Percentiles rank a stretch among this genome's conserved stretches.
Evolutionary conservation across 345 rosid species (phyloP).

Genomic region (Sonneratia alba): DNA sequence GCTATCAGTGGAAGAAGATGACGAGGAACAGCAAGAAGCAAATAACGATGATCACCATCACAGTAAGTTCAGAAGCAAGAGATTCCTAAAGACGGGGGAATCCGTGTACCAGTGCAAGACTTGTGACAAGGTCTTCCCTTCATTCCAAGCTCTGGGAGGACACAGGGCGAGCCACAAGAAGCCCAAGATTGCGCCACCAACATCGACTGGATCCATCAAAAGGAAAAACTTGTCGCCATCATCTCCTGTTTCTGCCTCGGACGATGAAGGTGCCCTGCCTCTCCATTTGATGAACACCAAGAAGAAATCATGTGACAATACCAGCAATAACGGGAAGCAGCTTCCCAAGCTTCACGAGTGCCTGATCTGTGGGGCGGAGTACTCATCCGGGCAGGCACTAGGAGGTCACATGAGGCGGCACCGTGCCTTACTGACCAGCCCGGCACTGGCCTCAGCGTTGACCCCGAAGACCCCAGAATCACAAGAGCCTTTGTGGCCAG

Average conservation of each 20-base stretch:
- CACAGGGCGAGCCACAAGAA: constrained; percentile 97
- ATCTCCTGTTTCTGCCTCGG: constrained; percentile 13
- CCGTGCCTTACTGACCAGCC: constrained; percentile 26
- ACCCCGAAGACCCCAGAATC: constrained; percentile 34
- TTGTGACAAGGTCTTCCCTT: constrained; percentile 76
- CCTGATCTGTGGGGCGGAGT: constrained; percentile 77
- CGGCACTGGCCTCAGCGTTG: constrained; percentile 25
- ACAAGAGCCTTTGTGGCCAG: constrained; percentile 20
- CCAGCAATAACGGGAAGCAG: constrained; percentile 12
- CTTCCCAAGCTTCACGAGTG: constrained; percentile 69
- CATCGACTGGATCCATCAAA: constrained; percentile 11
- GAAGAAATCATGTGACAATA: constrained; percentile 14
- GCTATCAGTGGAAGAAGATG: background rate
- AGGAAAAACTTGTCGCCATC: constrained; percentile 14
- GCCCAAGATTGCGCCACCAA: constrained; percentile 30
- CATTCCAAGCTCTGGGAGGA: constrained; percentile 96
- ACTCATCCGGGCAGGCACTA: constrained; percentile 83
- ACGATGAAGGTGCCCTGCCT: constrained; percentile 32
- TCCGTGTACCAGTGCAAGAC: constrained; percentile 92
- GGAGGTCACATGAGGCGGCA: constrained; percentile 99
- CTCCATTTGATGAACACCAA: constrained; percentile 45
- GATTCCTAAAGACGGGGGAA: constrained; percentile 63
- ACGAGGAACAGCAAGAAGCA: background rate
- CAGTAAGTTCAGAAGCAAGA: constrained; percentile 57
- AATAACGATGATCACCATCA: constrained; percentile 2